phyloP scores from a whole-genome alignment of 139 green algal genomes.

The Tetradesmus lagerheimii region DNA sequence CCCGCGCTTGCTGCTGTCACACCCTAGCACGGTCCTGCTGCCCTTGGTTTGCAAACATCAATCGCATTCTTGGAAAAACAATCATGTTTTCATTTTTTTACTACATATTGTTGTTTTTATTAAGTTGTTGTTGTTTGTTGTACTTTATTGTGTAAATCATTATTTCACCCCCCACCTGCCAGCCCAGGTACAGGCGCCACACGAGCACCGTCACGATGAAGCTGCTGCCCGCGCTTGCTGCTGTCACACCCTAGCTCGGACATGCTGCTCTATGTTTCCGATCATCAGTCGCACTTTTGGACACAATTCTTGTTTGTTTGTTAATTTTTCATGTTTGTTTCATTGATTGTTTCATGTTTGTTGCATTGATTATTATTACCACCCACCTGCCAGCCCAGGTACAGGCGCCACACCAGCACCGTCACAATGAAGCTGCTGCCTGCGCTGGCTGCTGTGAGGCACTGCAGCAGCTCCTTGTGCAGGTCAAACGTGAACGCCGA shows the following conservation, averaged over 20 bases:
- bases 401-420: slow-evolving; percentile 52
- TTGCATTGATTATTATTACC: no score
- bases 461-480: slow-evolving; percentile 48
- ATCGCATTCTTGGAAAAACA: no score
- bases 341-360: no score
- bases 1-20: slow-evolving; percentile 41
- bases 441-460: slow-evolving; percentile 38
- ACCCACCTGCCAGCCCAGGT: slow-evolving; percentile 27
- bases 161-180: background rate
- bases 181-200: slow-evolving; percentile 47
- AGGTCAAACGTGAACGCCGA: slow-evolving; percentile 55
- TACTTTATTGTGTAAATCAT: no score
- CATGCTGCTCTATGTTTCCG: no score
- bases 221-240: slow-evolving; percentile 44
- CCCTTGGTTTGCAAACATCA: no score
- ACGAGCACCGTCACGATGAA: slow-evolving; percentile 52
- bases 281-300: no score
- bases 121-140: no score
- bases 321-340: no score
- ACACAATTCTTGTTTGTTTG: no score
- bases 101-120: no score
- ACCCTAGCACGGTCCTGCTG: slow-evolving; percentile 26
- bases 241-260: slow-evolving; percentile 8
- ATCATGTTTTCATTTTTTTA: no score
- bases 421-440: slow-evolving; percentile 53